Base-by-base conservation (phyloP, 73 alveolate species). In the Paramecium caudatum region DNA sequence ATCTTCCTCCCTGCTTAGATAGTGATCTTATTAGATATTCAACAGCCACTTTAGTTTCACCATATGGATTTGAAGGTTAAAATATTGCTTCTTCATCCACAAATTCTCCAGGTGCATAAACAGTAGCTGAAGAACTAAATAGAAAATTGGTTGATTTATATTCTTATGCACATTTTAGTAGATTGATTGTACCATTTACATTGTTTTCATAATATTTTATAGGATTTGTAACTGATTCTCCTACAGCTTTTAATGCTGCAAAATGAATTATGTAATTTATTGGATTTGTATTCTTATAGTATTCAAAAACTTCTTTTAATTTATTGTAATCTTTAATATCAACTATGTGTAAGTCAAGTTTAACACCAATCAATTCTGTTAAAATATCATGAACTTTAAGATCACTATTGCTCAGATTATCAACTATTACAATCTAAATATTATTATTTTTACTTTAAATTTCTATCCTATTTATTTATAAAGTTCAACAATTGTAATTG, bases 161-260 rank as follows among this genome's bases (percentile, higher is more conserved):
- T 90, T 94, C 91, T 33, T 91, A 82, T 98, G 97, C 93, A 16
- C 94, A 95, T 49, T 68, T 82, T 61, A 98, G 92, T 55, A 98
- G 92, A 34, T 90, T 95, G 39, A 95, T 27, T 32, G 98, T 92
- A 39, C 99, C 99, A 3, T 91, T 95, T 5, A 98, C 96, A 90
- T 98, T 98, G 91, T 97, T 98, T 36, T 96, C 95, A 65, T 95
- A 97, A 95, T 98, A 98, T 90, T 45, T 70, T 23, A 97, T 83
- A 4, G 99, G 99, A 39, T 95, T 93, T 82, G 84, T 90, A 19
- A 97, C 98, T 5, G 98, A 93, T 92, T 97, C 99, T 8, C 98
- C 98, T 0, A 98, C 99, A 1, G 99, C 98, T 82, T 98, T 98
- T 92, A 85, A 87, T 33, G 98, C 99, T 9, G 99, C 99, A 78